Conservation (phyloP, 2,329 filamentous ascomycete species). For the Trichoderma aggressivum region DNA sequence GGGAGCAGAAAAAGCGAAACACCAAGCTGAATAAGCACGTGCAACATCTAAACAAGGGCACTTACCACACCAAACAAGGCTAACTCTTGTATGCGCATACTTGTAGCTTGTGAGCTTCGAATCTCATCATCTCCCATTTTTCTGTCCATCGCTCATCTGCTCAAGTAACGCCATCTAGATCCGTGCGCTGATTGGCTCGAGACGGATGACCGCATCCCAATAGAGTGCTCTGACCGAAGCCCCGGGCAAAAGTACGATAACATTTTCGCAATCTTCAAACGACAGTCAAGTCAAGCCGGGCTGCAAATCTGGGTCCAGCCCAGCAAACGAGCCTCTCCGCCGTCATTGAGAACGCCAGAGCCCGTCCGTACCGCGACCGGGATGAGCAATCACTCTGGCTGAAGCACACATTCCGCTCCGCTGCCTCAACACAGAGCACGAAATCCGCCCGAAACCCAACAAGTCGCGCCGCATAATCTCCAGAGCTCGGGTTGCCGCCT, state of each 20-base stretch:
- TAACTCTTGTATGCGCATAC: not conserved
- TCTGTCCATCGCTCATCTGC: not conserved
- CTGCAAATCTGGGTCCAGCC: not conserved
- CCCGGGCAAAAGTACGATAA: not conserved
- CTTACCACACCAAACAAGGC: not conserved
- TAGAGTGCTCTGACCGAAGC: not conserved
- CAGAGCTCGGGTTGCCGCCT: slow-evolving; percentile 5
- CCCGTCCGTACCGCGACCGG: not conserved
- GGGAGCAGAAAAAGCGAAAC: not conserved
- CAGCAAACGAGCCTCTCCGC: not conserved
- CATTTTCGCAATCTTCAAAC: slow-evolving; percentile 7
- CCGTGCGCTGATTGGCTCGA: not conserved
- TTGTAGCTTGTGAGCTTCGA: not conserved
- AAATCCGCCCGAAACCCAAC: slow-evolving; percentile 6
- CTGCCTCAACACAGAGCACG: not conserved
- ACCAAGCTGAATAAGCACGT: not conserved
- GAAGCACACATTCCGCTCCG: not conserved
- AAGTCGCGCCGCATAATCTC: slow-evolving; percentile 6
- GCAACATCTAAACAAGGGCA: not conserved
- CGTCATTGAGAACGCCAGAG: not conserved
- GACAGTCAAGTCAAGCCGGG: not conserved
- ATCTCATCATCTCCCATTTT: not conserved
- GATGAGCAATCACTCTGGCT: not conserved
- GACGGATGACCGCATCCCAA: not conserved
- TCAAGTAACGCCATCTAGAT: not conserved